A percentile compares a stretch with the other conserved stretches of the same genome.
Conservation (phyloP, 1,284 basidiomycete species). For the Naganishia liquefaciens region DNA sequence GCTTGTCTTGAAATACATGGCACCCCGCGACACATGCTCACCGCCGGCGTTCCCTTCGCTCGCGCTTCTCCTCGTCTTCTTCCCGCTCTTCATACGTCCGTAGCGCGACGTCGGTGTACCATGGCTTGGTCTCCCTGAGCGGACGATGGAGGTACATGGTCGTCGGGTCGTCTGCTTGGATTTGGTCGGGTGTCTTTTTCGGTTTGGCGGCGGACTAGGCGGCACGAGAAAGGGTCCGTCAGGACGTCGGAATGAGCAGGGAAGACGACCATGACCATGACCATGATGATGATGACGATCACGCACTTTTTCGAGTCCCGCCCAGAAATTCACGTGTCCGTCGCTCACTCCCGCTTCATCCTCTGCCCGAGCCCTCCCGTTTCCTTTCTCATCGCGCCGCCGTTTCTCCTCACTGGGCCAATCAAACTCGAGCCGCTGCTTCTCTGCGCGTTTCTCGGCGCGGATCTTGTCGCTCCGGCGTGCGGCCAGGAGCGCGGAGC, state of each 20-base stretch:
- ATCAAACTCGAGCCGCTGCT: slow-evolving; percentile 25
- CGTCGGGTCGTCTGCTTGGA: slow-evolving; percentile 49
- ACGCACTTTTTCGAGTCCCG: slow-evolving; percentile 45
- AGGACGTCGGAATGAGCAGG: not conserved
- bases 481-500: slow-evolving; percentile 39
- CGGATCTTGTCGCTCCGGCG: slow-evolving; percentile 39
- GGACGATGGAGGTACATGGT: slow-evolving; percentile 54
- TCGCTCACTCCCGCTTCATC: slow-evolving; percentile 30
- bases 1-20: too few relatives aligned
- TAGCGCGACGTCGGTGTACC: slow-evolving; percentile 52
- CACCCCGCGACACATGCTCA: slow-evolving; percentile 33
- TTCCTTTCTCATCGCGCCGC: slow-evolving; percentile 26
- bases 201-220: slow-evolving; percentile 33
- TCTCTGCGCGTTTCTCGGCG: slow-evolving; percentile 35
- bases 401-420: slow-evolving; percentile 34
- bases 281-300: not conserved
- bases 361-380: slow-evolving; percentile 20
- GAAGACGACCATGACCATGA: not conserved
- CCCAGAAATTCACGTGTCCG: slow-evolving; percentile 55
- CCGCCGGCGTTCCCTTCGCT: slow-evolving; percentile 46
- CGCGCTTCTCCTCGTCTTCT: slow-evolving; percentile 46
- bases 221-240: not conserved
- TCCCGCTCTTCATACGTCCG: slow-evolving; percentile 47
- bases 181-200: slow-evolving; percentile 40
- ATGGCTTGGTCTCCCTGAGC: slow-evolving; percentile 53